Base-by-base conservation (phyloP, 768 basidiomycete species). In the Strobilomyces confusus region DNA sequence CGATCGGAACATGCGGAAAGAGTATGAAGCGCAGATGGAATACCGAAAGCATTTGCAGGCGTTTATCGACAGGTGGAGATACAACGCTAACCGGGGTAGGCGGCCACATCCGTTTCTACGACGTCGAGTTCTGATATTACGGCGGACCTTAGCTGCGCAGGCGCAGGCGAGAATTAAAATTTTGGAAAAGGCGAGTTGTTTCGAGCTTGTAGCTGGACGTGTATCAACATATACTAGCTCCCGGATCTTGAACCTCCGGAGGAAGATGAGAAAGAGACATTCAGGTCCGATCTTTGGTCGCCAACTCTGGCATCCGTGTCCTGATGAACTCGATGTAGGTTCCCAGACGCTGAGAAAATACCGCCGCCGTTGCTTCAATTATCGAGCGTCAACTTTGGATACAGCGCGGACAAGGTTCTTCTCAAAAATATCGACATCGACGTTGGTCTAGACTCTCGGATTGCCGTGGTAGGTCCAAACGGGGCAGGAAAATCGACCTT, bases 1-100 rank as follows among this genome's bases (percentile, higher is more conserved):
- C 25, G 89, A 93, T 61, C 84, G 85, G 54, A 94, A 94, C 64
- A 73, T 95, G 70, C 83, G 83, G 38, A 94, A 93, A 72, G 95
- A 98, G 69, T 99, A 98, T 70, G 95, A 98, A 32, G 77, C 92
- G 0, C 97, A 99, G 71, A 85, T 97, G 81, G 87, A 89, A 11
- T 98, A 98, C 68, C 81, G 97, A 51, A 89, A 89, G 63, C 92
- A 97, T 74, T 73, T 98, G 29, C 95, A 98, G 67, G 94, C 95
- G 0, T 99, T 97, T 75, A 98, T 99, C 61, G 97, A 98, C 63
- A 80, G 93, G 49, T 99, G 97, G 97, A 79, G 95, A 62, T 98
- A 98, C 72, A 98, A 98, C 61, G 94, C 94, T 52, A 95, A 95
- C 68, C 81, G 95, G 62, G 88, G 87, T 81, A 70, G 55, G 70